phyloP scores from a whole-genome alignment of 2,329 filamentous ascomycete genomes.

The Pezicula radicicola region DNA sequence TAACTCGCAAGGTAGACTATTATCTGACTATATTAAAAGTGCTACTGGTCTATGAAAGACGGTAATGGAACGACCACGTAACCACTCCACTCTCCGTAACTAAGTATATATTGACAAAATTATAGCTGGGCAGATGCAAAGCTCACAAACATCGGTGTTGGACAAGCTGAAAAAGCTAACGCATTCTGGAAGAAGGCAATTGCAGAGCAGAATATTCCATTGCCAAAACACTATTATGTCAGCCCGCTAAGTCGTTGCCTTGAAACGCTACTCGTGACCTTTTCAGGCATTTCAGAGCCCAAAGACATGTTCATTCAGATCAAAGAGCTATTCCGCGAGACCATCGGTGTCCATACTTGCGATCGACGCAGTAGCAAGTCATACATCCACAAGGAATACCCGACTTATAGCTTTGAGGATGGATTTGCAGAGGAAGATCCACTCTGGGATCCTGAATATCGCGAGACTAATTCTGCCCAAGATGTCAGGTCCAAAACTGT shows the following conservation, averaged over 20 bases:
- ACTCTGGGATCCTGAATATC: conserved; percentile 40
- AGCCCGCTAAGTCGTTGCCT: conserved; percentile 62
- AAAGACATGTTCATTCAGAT: conserved; percentile 49
- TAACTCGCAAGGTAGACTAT: no score
- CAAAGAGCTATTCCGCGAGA: conserved; percentile 65
- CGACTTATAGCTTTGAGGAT: conserved; percentile 53
- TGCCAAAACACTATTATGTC: conserved; percentile 62
- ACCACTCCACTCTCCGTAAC: no score
- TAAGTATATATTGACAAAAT: no score
- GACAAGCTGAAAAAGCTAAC: conserved; percentile 58
- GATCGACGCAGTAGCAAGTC: conserved; percentile 56
- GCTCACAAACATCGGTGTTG: conserved; percentile 54
- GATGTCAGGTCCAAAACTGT: conserved; percentile 44
- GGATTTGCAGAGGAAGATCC: conserved; percentile 58
- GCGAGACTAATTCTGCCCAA: conserved; percentile 45
- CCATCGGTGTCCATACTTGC: conserved; percentile 67
- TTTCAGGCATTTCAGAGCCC: conserved; percentile 50
- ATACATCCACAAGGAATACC: conserved; percentile 48
- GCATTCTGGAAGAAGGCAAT: conserved; percentile 56
- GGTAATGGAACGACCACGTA: conserved; percentile 55
- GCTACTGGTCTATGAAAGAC: conserved; percentile 63
- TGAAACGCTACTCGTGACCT: conserved; percentile 60
- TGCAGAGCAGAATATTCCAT: conserved; percentile 48
- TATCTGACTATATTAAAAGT: conserved; percentile 30
- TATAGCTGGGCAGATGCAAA: conserved; percentile 58